Evolutionary conservation across 2,329 filamentous ascomycete species (phyloP), one percentile per base, ranked within the genome.

Genomic region (Lachnellula occidentalis): DNA sequence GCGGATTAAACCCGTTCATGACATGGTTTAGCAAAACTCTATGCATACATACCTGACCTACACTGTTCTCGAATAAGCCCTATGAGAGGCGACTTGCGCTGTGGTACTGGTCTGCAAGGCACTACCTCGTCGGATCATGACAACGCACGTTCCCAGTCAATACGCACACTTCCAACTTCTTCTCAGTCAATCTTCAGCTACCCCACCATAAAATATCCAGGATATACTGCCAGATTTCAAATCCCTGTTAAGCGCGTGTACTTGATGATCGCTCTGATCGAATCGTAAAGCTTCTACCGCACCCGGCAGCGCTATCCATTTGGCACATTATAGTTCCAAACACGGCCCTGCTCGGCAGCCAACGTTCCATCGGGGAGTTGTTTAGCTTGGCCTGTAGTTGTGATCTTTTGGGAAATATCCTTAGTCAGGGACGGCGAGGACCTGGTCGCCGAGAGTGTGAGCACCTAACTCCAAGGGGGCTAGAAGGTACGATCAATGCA

Each of bases 301-400:
- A 56, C 54, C 51, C 51, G 39, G 51, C 48, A 46, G 41, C 48
- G 45, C 45, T 53, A 48, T 56, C 50, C 43, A 22, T 53, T 56
- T 55, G 58, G 58, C 54, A 58, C 45, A 52, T 58, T 61, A 54
- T 60, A 64, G 50, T 27, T 53, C 48, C 56, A 61, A 58, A 59
- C 57, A 43, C 34, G 39, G 52, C 55, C 60, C 58, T 58, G 58
- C 51, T 55, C 61, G 60, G 60, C 57, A 62, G 56, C 54, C 53
- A 58, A 55, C 57, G 58, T 60, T 62, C 58, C 58, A 56, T 62
- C 61, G 60, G 60, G 54, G 56, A 59, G 46, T 64, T 63, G 15
- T 56, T 49, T 50, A 53, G 27, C 27, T 31, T 31, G 27, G 12
- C 4, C 27, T 31, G 3, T 11, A 31, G 27, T 4, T 31, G 9